These are phyloP conservation scores for Coprinopsis cinerea DNA, from an alignment of 768 basidiomycete genomes.

Conservation along the genomic window DNA sequence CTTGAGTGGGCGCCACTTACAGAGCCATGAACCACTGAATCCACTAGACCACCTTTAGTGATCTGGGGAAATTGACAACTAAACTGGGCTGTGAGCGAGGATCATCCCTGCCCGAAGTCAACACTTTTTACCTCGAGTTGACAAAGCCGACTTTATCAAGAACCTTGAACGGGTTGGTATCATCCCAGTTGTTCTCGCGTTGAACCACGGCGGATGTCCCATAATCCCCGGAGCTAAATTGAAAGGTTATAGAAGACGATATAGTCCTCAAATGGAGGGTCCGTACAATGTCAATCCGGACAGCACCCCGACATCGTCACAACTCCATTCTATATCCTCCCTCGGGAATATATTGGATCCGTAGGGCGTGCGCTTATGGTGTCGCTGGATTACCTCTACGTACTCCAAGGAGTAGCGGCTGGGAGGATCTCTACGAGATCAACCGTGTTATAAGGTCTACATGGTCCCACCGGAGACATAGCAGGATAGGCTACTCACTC, in stretches of 20 bases:
- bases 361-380: slow-evolving; percentile 51
- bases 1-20: slow-evolving; percentile 18
- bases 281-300: slow-evolving; percentile 26
- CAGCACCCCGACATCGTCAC: slow-evolving; percentile 35
- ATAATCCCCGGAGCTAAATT: slow-evolving; percentile 10
- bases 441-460: neutral
- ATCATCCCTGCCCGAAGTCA: neutral
- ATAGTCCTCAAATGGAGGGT: neutral
- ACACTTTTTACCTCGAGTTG: slow-evolving; percentile 29
- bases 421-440: slow-evolving; percentile 24
- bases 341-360: slow-evolving; percentile 44
- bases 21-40: slow-evolving; percentile 38
- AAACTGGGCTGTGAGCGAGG: neutral
- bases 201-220: slow-evolving; percentile 19
- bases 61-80: slow-evolving; percentile 49
- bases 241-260: neutral
- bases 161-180: slow-evolving; percentile 37
- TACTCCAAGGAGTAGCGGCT: slow-evolving; percentile 34
- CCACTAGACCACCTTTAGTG: slow-evolving; percentile 37
- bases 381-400: slow-evolving; percentile 47
- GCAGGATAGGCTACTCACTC: slow-evolving; percentile 25
- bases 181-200: slow-evolving; percentile 37
- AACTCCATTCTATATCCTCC: slow-evolving; percentile 41
- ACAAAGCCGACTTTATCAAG: slow-evolving; percentile 40
- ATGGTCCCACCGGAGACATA: neutral